Percentiles rank a stretch among this genome's conserved stretches.
Conservation (phyloP, 2,329 filamentous ascomycete genomes). For the Calonectria pteridis region DNA sequence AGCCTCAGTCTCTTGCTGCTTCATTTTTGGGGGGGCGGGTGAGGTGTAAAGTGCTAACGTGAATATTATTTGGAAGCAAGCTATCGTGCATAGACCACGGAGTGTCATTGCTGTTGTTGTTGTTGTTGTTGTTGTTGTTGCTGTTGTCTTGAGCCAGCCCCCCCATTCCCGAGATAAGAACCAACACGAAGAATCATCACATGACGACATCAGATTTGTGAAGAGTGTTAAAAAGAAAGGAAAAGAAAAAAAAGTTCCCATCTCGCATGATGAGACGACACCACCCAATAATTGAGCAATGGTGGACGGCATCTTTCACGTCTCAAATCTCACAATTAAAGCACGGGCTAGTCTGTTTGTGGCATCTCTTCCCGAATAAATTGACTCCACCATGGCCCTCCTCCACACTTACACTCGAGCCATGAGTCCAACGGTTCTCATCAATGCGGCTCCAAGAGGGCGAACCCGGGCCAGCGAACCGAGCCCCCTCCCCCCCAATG, state of each 20-base stretch:
- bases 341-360: constrained; percentile 1
- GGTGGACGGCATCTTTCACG: not conserved
- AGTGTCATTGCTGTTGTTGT: no score
- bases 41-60: not conserved
- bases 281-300: no score
- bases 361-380: not conserved
- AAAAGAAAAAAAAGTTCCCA: not conserved
- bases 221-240: no score
- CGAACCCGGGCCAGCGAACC: not conserved
- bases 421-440: not conserved
- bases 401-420: not conserved
- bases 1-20: not conserved
- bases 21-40: constrained; percentile 5
- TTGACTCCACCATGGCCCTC: not conserved
- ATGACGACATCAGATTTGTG: not conserved
- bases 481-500: not conserved
- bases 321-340: not conserved
- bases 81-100: not conserved
- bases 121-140: no score
- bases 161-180: no score
- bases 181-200: no score
- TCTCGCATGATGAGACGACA: not conserved
- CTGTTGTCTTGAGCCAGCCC: not conserved
- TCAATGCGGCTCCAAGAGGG: not conserved
- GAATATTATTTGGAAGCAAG: not conserved